phyloP scores from a whole-genome alignment of 352 stramenopile genomes.

The Lagenidium sp. region DNA sequence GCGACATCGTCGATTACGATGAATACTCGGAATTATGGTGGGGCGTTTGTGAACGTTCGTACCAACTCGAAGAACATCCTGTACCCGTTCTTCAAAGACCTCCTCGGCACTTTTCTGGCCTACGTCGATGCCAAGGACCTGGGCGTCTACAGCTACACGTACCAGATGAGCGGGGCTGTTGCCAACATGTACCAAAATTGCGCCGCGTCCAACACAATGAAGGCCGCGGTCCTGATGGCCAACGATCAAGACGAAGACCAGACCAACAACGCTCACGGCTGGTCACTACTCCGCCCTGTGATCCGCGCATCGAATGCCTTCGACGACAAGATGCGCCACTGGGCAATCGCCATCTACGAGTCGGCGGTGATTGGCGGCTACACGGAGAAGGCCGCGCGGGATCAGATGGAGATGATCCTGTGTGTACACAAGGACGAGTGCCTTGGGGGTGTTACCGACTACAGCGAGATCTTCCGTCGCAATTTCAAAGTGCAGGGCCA shows the following conservation, averaged over 20 bases:
- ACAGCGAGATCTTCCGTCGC: conserved; percentile 21
- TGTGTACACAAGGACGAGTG: conserved; percentile 49
- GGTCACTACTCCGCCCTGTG: neutral
- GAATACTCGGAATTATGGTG: neutral
- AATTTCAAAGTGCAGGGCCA: conserved; percentile 41
- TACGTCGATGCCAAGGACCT: conserved; percentile 44
- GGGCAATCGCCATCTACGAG: conserved; percentile 41
- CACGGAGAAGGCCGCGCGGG: conserved; percentile 18
- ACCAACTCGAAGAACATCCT: conserved; percentile 26
- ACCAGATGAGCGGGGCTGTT: conserved; percentile 31
- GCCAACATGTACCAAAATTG: conserved; percentile 46
- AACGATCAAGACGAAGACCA: neutral
- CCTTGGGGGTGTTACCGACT: conserved; percentile 31
- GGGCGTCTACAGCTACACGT: conserved; percentile 51
- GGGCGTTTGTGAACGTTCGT: conserved; percentile 21
- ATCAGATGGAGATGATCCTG: conserved; percentile 45
- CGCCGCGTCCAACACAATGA: conserved; percentile 20
- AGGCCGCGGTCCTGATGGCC: conserved; percentile 4
- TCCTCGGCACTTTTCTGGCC: conserved; percentile 27
- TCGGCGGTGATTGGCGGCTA: conserved; percentile 33
- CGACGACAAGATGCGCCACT: conserved; percentile 23
- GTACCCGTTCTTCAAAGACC: conserved; percentile 57
- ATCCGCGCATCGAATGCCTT: conserved; percentile 11
- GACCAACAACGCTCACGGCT: too few species aligned
- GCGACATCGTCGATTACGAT: conserved; percentile 3